phyloP scores from a whole-genome alignment of 2,329 filamentous ascomycete genomes.

The Penicillium glabrum region DNA sequence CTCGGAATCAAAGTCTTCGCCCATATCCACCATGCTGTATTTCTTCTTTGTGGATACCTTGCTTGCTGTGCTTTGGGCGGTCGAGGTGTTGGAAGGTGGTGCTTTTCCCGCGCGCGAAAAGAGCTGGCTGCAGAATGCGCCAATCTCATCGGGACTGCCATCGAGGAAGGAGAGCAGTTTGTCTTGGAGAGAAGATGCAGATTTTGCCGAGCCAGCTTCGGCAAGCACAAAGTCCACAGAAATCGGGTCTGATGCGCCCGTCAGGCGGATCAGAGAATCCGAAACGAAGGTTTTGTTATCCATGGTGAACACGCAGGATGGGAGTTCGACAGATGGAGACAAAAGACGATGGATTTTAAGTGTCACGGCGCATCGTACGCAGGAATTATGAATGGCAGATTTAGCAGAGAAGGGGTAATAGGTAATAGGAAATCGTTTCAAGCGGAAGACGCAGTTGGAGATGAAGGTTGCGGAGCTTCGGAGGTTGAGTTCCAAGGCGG shows the following conservation, averaged over 20 bases:
- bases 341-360: neutral
- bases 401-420: neutral
- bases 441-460: neutral
- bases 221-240: conserved; percentile 59
- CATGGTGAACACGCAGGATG: conserved; percentile 27
- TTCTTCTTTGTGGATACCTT: conserved; percentile 46
- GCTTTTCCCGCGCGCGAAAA: conserved; percentile 34
- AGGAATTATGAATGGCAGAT: neutral
- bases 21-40: conserved; percentile 57
- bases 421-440: neutral
- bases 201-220: conserved; percentile 53
- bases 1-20: conserved; percentile 43
- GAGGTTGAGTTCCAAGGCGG: neutral
- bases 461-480: neutral
- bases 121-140: conserved; percentile 49
- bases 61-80: conserved; percentile 15
- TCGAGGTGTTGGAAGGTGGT: conserved; percentile 15
- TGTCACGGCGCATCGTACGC: neutral
- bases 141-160: conserved; percentile 46
- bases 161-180: conserved; percentile 56
- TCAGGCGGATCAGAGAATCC: conserved; percentile 53
- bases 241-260: conserved; percentile 57
- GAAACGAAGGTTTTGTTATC: conserved; percentile 46
- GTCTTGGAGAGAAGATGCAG: conserved; percentile 47
- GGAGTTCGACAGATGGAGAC: neutral